phyloP scores from a whole-genome alignment of 176 grass and related monocot genomes.

The Musa acuminata region DNA sequence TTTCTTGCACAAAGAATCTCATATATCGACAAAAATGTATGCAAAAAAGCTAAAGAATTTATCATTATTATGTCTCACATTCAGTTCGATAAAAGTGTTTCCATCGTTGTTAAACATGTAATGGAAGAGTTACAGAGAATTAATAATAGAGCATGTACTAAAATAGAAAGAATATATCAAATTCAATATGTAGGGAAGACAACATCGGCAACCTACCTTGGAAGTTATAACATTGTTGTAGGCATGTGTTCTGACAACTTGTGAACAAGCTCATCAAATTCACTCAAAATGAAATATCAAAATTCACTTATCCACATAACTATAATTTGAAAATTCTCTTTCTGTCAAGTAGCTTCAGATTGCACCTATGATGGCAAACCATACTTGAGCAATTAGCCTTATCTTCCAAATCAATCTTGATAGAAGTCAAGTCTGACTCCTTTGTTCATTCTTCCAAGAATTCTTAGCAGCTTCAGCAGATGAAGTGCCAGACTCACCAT shows the following conservation, averaged over 20 bases:
- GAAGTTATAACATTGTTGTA: not conserved
- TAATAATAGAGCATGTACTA: conserved; percentile 30
- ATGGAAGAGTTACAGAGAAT: conserved; percentile 27
- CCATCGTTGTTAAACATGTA: conserved; percentile 30
- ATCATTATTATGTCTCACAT: not conserved
- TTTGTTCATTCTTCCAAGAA: conserved; percentile 74
- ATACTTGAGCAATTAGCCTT: not conserved
- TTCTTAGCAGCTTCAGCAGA: conserved; percentile 72
- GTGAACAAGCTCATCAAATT: conserved; percentile 30
- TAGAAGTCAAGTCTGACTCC: conserved; percentile 33
- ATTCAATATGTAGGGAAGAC: conserved; percentile 24
- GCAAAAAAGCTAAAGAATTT: not conserved
- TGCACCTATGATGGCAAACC: not conserved
- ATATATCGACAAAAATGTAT: not conserved
- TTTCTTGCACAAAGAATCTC: not conserved
- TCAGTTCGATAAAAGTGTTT: conserved; percentile 9
- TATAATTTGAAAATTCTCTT: conserved; percentile 14
- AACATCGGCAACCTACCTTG: conserved; percentile 12
- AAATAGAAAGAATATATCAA: conserved; percentile 21
- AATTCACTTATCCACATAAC: not conserved
- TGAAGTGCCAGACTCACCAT: conserved; percentile 37
- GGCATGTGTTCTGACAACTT: conserved; percentile 24
- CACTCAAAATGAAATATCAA: conserved; percentile 26
- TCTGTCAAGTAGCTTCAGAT: conserved; percentile 24
- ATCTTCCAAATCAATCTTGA: conserved; percentile 13